Percentiles rank a stretch among this genome's conserved stretches.
phyloP scores from a whole-genome alignment of 352 stramenopile genomes.

The Phytophthora macrochlamydospora region DNA sequence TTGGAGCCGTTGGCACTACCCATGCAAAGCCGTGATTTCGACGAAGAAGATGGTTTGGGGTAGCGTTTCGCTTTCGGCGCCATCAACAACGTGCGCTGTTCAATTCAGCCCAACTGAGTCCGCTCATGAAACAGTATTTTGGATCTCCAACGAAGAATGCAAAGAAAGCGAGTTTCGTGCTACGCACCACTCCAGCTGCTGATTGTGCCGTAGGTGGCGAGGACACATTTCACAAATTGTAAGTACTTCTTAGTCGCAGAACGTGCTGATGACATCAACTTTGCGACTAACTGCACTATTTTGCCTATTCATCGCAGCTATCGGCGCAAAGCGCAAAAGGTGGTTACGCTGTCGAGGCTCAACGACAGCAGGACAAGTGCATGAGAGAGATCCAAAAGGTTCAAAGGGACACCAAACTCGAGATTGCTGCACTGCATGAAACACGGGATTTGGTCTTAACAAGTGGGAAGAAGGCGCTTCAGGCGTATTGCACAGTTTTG shows the following conservation, averaged over 20 bases:
- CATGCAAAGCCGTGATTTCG: conserved; percentile 11
- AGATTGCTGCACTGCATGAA: conserved; percentile 65
- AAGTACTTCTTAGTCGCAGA: conserved; percentile 17
- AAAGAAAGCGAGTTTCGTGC: conserved; percentile 74
- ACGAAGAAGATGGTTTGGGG: conserved; percentile 17
- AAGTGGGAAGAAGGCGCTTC: conserved; percentile 73
- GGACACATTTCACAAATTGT: conserved; percentile 84
- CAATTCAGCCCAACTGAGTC: conserved; percentile 81
- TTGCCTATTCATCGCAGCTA: conserved; percentile 40
- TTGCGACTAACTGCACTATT: background rate
- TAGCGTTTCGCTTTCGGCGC: conserved; percentile 35
- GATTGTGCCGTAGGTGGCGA: conserved; percentile 79
- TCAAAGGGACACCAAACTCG: conserved; percentile 58
- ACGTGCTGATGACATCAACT: background rate
- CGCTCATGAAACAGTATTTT: conserved; percentile 82
- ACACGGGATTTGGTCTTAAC: conserved; percentile 71
- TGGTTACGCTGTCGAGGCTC: conserved; percentile 44
- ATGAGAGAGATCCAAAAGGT: conserved; percentile 61
- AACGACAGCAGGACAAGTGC: conserved; percentile 62
- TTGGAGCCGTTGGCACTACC: conserved; percentile 23
- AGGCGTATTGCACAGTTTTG: conserved; percentile 72
- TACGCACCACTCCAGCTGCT: conserved; percentile 73
- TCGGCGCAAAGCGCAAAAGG: conserved; percentile 47
- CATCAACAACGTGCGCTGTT: conserved; percentile 78
- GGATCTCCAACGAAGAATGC: conserved; percentile 55